Base-by-base conservation (phyloP, 345 rosid species). In the Salix viminalis region DNA sequence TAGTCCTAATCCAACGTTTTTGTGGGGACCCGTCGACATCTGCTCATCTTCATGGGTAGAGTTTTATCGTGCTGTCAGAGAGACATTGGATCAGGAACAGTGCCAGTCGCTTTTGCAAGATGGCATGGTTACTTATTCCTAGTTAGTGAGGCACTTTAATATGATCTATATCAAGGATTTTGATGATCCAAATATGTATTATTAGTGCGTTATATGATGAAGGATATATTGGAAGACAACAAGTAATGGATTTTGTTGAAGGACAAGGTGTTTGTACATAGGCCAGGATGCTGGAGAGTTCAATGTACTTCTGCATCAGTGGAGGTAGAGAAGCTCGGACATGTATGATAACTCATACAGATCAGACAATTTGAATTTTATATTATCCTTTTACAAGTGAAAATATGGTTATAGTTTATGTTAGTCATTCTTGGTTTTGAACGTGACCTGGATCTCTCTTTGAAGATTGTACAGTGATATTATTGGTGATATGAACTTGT, bases 1-100 rank as follows among this genome's bases (percentile, higher is more conserved):
- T 34, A 92, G 89, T 71, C 97, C 97, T 21, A 94, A 91, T 72
- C 97, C 98, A 0, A 91, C 94, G 18, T 94, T 89, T 81, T 79
- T 91, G 82, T 91, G 89, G 88, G 90, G 83, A 5, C 78, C 88
- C 7, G 88, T 76, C 19, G 97, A 91, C 58, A 65, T 75, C n/a
- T 79, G 83, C 69, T 85, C 91, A 0, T 91, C 90, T 52, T 90
- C 97, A 4, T 92, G 95, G 98, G 79, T 90, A 74, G 84, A 90
- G 73, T 89, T 91, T 62, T 91, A 92, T 71, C 67, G 84, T 10
- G 92, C 89, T 11, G 97, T 91, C 67, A 83, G 85, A 76, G 83
- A 78, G 79, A 91, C 94, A 2, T 61, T 94, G 77, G 87, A 86
- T 68, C 87, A 71, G 73, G 86, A 84, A 82, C 85, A 73, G 21